Evolutionary conservation across 768 basidiomycete species (phyloP), one percentile per base, ranked within the genome.

Genomic region (Trametes elegans): DNA sequence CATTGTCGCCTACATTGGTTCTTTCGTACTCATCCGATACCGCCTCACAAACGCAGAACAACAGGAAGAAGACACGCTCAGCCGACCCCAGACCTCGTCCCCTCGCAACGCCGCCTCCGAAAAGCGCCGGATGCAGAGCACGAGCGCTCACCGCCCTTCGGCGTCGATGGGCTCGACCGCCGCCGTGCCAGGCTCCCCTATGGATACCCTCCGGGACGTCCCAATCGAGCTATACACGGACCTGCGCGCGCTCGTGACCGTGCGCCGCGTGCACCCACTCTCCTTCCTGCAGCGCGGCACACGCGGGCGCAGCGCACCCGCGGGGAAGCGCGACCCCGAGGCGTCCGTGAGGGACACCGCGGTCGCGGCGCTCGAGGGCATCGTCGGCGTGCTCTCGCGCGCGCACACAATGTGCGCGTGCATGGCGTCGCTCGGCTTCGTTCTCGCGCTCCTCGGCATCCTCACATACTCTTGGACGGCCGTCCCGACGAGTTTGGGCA

Each of bases 11-110:
- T 84, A 84, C 65, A 60, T 79, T 41, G 82, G 72, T 10, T 79
- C 80, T 18, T 83, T 83, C 68, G 73, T 82, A 49, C 71, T 84
- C 16, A 73, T 82, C 36, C 71, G 77, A 24, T 81, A 80, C 68
- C 79, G 79, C 57, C 69, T 85, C 8, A 71, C 75, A 58, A 79
- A 79, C 61, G 84, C 83, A 4, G 77, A 73, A 29, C 31, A 54
- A 29, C 24, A 14, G 7, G 57, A 59, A 35, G 36, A 44, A 8
- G 8, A 19, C 24, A 29, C 26, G 5, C 19, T 38, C 41, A n/a
- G 23, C 19, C 34, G 8, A 1, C 32, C 21, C 13, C 18, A 29
- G n/a, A 27, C 44, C 6, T 3, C 56, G 19, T n/a, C 50, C 19
- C 2, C 38, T 16, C 6, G 31, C 5, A 18, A 14, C 31, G 19